A percentile compares a stretch with the other conserved stretches of the same genome.
Conservation (phyloP, 495 filamentous ascomycete species). For the Pyrenopolyporus hunteri region DNA sequence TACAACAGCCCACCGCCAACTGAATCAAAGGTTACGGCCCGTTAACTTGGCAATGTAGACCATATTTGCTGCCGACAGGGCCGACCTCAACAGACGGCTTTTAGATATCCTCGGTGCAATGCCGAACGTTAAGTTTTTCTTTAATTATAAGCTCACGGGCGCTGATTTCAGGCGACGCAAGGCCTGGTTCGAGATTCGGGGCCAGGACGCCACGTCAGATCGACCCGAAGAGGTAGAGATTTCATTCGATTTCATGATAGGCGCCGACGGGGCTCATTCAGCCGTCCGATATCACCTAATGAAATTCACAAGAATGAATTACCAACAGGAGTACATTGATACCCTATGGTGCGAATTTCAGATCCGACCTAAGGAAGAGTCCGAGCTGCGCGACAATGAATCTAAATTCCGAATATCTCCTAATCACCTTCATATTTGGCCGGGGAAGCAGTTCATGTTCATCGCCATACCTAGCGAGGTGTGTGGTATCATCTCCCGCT, state of each 20-base stretch:
- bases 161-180: slow-evolving; percentile 78
- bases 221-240: slow-evolving; percentile 66
- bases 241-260: slow-evolving; percentile 88
- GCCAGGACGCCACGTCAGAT: slow-evolving; percentile 23
- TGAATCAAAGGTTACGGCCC: slow-evolving; percentile 1
- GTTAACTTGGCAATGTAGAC: slow-evolving; percentile 42
- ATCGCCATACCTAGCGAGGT: slow-evolving; percentile 87
- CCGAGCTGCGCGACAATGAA: slow-evolving; percentile 45
- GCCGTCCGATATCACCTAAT: slow-evolving; percentile 89
- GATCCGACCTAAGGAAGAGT: slow-evolving; percentile 58
- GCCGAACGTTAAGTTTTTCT: slow-evolving; percentile 87
- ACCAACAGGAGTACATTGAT: slow-evolving; percentile 95
- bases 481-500: slow-evolving; percentile 20
- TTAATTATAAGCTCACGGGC: slow-evolving; percentile 88
- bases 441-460: slow-evolving; percentile 91
- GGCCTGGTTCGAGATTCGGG: slow-evolving; percentile 83
- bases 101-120: slow-evolving; percentile 82
- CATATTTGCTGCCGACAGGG: slow-evolving; percentile 70
- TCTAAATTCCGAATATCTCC: slow-evolving; percentile 79
- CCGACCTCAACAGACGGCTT: slow-evolving; percentile 80
- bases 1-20: slow-evolving; percentile 14
- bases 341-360: slow-evolving; percentile 97
- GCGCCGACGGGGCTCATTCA: slow-evolving; percentile 96
- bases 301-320: slow-evolving; percentile 87
- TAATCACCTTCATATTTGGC: slow-evolving; percentile 98